These are phyloP conservation scores for Phytopythium helicoides DNA, from an alignment of 352 stramenopile species.

Conservation along the genomic window DNA sequence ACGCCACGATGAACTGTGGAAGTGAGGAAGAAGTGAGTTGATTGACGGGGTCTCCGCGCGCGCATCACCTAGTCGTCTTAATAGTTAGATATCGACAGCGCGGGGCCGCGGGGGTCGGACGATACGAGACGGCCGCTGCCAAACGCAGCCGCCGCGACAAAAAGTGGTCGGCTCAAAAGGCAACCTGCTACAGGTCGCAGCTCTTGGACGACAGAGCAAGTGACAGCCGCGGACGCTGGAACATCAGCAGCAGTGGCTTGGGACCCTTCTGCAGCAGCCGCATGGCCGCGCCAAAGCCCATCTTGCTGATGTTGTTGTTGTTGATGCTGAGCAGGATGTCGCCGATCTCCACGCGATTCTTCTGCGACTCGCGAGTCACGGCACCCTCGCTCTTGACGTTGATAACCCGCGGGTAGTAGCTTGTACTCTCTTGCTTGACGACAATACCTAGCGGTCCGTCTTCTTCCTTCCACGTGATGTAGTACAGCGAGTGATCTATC, in stretches of 20 bases:
- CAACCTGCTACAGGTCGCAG: constrained; percentile 27
- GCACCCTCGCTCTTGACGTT: constrained; percentile 88
- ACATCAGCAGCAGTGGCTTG: constrained; percentile 86
- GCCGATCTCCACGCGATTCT: constrained; percentile 80
- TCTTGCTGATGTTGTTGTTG: constrained; percentile 91
- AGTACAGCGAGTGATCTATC: constrained; percentile 83
- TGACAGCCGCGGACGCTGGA: constrained; percentile 62
- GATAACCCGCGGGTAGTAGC: constrained; percentile 85
- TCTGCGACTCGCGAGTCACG: constrained; percentile 75
- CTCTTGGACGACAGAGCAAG: constrained; percentile 26
- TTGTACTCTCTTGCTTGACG: constrained; percentile 84
- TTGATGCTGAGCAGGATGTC: constrained; percentile 87
- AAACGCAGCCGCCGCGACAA: too few relatives aligned
- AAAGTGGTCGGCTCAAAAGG: too few relatives aligned
- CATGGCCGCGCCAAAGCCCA: constrained; percentile 86
- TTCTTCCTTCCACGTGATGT: constrained; percentile 89
- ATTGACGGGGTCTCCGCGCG: too few relatives aligned
- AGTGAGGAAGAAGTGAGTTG: too few relatives aligned
- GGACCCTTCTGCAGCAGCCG: constrained; percentile 82
- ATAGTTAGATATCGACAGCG: too few relatives aligned
- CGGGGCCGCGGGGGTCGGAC: too few relatives aligned
- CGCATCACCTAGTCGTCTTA: too few relatives aligned
- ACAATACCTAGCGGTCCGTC: constrained; percentile 84
- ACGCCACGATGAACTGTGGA: too few relatives aligned
- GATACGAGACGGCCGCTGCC: too few relatives aligned